These are phyloP conservation scores for Metschnikowia aberdeeniae DNA, from an alignment of 805 yeast species.

Conservation along the genomic window DNA sequence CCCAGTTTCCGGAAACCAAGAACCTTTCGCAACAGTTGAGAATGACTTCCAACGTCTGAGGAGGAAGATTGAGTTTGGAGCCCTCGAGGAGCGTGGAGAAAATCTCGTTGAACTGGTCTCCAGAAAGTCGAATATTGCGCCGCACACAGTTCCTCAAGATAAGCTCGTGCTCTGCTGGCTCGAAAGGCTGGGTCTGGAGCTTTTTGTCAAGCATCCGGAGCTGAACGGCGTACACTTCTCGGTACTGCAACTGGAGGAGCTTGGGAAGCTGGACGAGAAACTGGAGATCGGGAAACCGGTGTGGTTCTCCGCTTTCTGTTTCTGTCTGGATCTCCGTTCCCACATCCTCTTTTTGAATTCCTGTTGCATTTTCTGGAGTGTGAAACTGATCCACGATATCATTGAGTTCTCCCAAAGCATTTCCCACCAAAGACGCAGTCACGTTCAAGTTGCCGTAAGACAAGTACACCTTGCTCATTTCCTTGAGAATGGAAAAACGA, in stretches of 20 bases:
- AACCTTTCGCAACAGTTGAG: slow-evolving; percentile 27
- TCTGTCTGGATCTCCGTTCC: not conserved
- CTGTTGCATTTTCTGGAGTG: not conserved
- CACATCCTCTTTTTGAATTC: slow-evolving; percentile 1
- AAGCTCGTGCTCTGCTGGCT: slow-evolving; percentile 4
- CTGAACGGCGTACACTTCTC: slow-evolving; percentile 17
- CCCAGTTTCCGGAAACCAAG: slow-evolving; percentile 30
- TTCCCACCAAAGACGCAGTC: slow-evolving; percentile 22
- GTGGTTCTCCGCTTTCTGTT: not conserved
- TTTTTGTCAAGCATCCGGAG: slow-evolving; percentile 8
- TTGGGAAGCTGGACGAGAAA: slow-evolving; percentile 15
- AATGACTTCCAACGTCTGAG: slow-evolving; percentile 10
- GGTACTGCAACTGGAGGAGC: slow-evolving; percentile 18
- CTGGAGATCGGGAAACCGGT: not conserved
- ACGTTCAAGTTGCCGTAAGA: slow-evolving; percentile 20
- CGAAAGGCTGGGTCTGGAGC: not conserved
- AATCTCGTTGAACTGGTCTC: slow-evolving; percentile 18
- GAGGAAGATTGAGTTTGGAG: slow-evolving; percentile 2
- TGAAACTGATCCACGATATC: slow-evolving; percentile 12
- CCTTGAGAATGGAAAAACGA: slow-evolving; percentile 23
- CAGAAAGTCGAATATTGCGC: slow-evolving; percentile 18
- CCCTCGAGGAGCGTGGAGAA: slow-evolving; percentile 6
- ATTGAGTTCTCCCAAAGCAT: slow-evolving; percentile 24
- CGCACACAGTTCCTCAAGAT: slow-evolving; percentile 3
- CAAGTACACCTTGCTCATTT: slow-evolving; percentile 29